These are phyloP conservation scores for Aotearoamyces nothofagi DNA, from an alignment of 2,329 filamentous ascomycete genomes.

Conservation along the genomic window DNA sequence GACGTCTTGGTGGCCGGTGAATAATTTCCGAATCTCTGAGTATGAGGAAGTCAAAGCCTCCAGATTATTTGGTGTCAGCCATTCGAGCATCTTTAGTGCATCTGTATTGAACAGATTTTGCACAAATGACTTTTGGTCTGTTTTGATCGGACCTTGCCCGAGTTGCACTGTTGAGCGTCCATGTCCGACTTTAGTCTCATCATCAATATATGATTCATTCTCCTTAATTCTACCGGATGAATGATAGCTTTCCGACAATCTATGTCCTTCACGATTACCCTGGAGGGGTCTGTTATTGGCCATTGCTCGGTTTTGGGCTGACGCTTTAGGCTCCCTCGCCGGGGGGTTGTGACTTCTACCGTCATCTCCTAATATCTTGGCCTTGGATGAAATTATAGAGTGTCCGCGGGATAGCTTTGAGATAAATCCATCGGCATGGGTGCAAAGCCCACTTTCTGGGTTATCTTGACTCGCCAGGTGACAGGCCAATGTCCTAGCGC, in stretches of 20 bases:
- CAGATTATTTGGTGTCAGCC: conserved; percentile 41
- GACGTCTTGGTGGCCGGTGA: too few species aligned
- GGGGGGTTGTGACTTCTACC: too few species aligned
- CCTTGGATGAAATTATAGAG: too few species aligned
- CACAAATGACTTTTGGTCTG: conserved; percentile 45
- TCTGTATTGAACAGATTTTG: conserved; percentile 52
- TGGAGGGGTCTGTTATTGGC: neutral
- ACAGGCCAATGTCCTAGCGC: conserved; percentile 66
- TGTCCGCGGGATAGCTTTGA: too few species aligned
- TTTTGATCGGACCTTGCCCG: conserved; percentile 20
- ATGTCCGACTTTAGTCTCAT: too few species aligned
- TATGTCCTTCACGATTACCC: neutral
- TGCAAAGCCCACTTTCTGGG: conserved; percentile 55
- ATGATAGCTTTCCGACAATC: neutral
- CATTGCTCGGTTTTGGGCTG: neutral
- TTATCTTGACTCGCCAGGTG: conserved; percentile 71
- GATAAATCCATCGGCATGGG: too few species aligned
- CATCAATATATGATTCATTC: too few species aligned
- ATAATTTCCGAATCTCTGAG: too few species aligned
- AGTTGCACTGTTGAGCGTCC: conserved; percentile 1
- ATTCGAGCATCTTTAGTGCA: conserved; percentile 56
- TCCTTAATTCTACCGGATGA: too few species aligned
- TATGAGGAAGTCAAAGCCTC: conserved; percentile 1
- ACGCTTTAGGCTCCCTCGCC: too few species aligned
- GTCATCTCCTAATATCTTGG: too few species aligned